A percentile compares a stretch with the other conserved stretches of the same genome.
Evolutionary conservation across 768 basidiomycete species (phyloP).

Genomic region (Termitomyces titanicus): DNA sequence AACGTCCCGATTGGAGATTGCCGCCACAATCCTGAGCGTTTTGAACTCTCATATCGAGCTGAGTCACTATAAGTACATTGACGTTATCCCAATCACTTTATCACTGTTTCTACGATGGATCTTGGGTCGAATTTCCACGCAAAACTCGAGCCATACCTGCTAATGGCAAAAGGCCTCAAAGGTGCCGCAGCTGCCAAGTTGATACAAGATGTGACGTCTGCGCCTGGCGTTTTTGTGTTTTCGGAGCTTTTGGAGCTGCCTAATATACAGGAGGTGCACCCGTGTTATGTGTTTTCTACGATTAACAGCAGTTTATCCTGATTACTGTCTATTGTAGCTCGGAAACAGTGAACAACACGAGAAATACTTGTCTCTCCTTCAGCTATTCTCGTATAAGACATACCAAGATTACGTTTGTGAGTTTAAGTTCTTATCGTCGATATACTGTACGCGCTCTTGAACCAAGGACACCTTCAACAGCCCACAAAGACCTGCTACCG

Average conservation of each 20-base stretch:
- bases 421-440: slow-evolving; percentile 15
- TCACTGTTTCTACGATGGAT: slow-evolving; percentile 42
- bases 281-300: neutral
- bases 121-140: slow-evolving; percentile 57
- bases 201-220: slow-evolving; percentile 79
- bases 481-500: slow-evolving; percentile 63
- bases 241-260: slow-evolving; percentile 80
- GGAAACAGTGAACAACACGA: slow-evolving; percentile 58
- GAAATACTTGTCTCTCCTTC: slow-evolving; percentile 60
- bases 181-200: slow-evolving; percentile 92
- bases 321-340: slow-evolving; percentile 45
- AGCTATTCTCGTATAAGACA: slow-evolving; percentile 89
- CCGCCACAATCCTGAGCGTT: neutral
- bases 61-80: neutral
- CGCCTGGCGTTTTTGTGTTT: slow-evolving; percentile 91
- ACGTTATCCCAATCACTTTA: neutral
- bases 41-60: no score
- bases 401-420: slow-evolving; percentile 79
- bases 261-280: slow-evolving; percentile 76
- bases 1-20: neutral
- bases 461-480: slow-evolving; percentile 31
- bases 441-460: neutral
- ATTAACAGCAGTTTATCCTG: neutral
- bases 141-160: slow-evolving; percentile 84
- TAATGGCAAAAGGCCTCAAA: slow-evolving; percentile 89